Evolutionary conservation across 371 early-diverging fungal species (phyloP).

Genomic region (Batkoa obscura): DNA sequence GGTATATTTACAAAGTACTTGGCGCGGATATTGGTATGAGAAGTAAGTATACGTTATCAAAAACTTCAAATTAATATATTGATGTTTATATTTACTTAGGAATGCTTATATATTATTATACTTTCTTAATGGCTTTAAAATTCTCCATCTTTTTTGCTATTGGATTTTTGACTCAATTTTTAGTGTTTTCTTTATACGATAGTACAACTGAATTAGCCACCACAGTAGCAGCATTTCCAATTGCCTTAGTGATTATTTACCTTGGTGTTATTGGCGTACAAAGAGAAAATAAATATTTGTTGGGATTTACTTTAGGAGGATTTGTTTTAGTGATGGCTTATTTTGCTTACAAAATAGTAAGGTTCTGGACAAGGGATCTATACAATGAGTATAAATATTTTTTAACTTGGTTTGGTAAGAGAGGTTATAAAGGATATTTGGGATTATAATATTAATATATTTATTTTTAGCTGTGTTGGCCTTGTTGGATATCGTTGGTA

Average conservation of each 20-base stretch:
- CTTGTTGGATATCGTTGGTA: slow-evolving; percentile 39
- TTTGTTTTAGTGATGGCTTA: slow-evolving; percentile 52
- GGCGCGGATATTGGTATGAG: slow-evolving; percentile 77
- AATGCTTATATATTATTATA: slow-evolving; percentile 72
- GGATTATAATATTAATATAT: not conserved
- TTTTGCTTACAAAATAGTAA: slow-evolving; percentile 63
- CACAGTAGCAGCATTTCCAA: slow-evolving; percentile 53
- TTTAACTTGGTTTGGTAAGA: slow-evolving; percentile 70
- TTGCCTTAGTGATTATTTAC: slow-evolving; percentile 42
- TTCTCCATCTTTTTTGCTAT: slow-evolving; percentile 74
- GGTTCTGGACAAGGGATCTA: slow-evolving; percentile 46
- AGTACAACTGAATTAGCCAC: slow-evolving; percentile 41
- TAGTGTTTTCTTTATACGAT: slow-evolving; percentile 38
- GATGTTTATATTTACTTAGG: slow-evolving; percentile 14
- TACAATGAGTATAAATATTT: slow-evolving; percentile 43
- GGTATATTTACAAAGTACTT: slow-evolving; percentile 86
- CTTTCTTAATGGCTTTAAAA: slow-evolving; percentile 72
- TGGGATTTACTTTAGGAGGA: slow-evolving; percentile 43
- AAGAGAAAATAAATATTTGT: slow-evolving; percentile 34
- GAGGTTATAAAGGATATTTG: not conserved
- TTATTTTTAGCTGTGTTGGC: slow-evolving; percentile 31
- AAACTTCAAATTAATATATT: not conserved
- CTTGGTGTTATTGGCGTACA: slow-evolving; percentile 61
- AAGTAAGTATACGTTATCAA: slow-evolving; percentile 21
- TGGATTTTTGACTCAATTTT: slow-evolving; percentile 70